Evolutionary conservation across 768 basidiomycete species (phyloP).

Genomic region (Lentinula boryana): DNA sequence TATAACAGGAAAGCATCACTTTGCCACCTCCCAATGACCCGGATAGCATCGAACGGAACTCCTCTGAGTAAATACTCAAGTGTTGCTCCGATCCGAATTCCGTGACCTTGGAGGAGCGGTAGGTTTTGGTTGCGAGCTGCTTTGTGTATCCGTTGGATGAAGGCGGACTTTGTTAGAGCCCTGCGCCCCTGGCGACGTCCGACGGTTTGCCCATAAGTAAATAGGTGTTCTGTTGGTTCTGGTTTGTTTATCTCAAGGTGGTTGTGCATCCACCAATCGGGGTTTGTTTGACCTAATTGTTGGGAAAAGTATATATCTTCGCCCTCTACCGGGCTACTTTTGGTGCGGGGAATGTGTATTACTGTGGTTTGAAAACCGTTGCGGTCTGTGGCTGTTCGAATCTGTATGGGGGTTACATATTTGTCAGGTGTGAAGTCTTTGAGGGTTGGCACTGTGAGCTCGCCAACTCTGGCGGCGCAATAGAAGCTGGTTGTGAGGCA

Average conservation of each 20-base stretch:
- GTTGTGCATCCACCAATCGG: slow-evolving; percentile 13
- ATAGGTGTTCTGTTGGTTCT: slow-evolving; percentile 17
- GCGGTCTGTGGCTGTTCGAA: slow-evolving; percentile 17
- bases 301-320: slow-evolving; percentile 27
- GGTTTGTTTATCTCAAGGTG: slow-evolving; percentile 26
- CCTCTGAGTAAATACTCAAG: slow-evolving; percentile 19
- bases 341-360: slow-evolving; percentile 23
- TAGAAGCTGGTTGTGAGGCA: slow-evolving; percentile 36
- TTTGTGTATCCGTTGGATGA: slow-evolving; percentile 10
- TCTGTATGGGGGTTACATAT: slow-evolving; percentile 22
- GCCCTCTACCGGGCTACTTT: slow-evolving; percentile 13
- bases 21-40: slow-evolving; percentile 17
- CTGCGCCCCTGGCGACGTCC: background rate
- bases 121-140: slow-evolving; percentile 5
- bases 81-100: slow-evolving; percentile 19
- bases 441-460: slow-evolving; percentile 21
- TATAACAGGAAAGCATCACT: slow-evolving; percentile 17
- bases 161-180: slow-evolving; percentile 18
- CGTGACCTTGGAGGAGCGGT: slow-evolving; percentile 16
- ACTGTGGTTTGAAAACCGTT: slow-evolving; percentile 19
- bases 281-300: slow-evolving; percentile 22
- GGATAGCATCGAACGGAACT: slow-evolving; percentile 16
- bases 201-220: slow-evolving; percentile 16
- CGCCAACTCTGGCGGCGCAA: slow-evolving; percentile 12
- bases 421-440: slow-evolving; percentile 19